These are phyloP conservation scores for Chrysoporthe puriensis DNA, from an alignment of 2,329 filamentous ascomycete species.

Conservation along the genomic window DNA sequence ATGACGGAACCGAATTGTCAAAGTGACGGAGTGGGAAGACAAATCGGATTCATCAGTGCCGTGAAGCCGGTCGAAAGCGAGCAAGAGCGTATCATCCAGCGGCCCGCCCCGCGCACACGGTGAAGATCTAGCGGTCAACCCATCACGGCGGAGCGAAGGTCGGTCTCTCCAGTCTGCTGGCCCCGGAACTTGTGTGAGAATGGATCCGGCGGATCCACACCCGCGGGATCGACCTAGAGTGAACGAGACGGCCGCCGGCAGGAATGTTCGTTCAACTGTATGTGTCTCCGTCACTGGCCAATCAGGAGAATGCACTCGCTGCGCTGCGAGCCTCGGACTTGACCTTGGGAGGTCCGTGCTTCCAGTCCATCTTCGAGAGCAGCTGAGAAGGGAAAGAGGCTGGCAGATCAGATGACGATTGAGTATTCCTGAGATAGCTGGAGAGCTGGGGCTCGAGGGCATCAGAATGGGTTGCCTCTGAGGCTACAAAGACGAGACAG, in stretches of 20 bases:
- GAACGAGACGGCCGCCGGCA: background rate
- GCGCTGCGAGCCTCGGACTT: background rate
- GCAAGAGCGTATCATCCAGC: background rate
- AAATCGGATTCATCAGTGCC: background rate
- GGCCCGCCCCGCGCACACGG: background rate
- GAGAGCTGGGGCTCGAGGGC: too few relatives aligned
- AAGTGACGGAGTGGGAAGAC: background rate
- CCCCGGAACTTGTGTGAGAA: background rate
- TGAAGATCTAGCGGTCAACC: slow-evolving; percentile 12
- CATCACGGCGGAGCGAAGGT: slow-evolving; percentile 9
- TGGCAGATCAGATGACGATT: background rate
- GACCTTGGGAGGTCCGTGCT: too few relatives aligned
- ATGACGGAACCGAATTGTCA: background rate
- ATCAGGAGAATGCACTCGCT: background rate
- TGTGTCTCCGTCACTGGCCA: slow-evolving; percentile 5
- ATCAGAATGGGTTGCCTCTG: too few relatives aligned
- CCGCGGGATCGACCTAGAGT: background rate
- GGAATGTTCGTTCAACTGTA: background rate
- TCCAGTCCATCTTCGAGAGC: background rate
- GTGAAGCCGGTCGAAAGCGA: background rate
- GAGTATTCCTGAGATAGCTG: too few relatives aligned
- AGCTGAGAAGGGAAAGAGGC: background rate
- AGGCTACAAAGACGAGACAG: too few relatives aligned
- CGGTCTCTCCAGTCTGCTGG: background rate
- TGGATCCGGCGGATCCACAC: slow-evolving; percentile 8